A percentile compares a stretch with the other conserved stretches of the same genome.
Conservation (phyloP, 305 asterid genomes). For the Fraxinus sp. region DNA sequence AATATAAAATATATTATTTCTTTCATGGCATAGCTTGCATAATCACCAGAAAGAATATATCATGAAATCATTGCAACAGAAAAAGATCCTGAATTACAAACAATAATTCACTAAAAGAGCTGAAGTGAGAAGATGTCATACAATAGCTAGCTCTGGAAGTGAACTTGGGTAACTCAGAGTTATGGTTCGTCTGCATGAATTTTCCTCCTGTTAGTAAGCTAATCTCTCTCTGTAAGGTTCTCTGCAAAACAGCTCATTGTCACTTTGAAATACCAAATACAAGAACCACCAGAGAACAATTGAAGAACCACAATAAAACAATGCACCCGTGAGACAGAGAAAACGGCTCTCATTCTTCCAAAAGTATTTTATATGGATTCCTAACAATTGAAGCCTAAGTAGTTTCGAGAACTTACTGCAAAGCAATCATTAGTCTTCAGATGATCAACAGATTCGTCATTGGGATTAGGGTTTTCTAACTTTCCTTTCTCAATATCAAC, state of each 20-base stretch:
- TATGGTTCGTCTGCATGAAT: conserved; percentile 67
- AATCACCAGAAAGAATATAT: no score
- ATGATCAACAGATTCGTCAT: conserved; percentile 5
- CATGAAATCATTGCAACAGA: conserved; percentile 13
- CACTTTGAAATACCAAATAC: background rate
- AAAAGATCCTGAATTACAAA: conserved; percentile 11
- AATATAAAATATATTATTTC: background rate
- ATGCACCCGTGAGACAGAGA: background rate
- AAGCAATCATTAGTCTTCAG: conserved; percentile 23
- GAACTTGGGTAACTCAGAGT: conserved; percentile 72
- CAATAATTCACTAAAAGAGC: conserved; percentile 5
- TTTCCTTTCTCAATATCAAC: conserved; percentile 29
- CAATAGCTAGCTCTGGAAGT: conserved; percentile 60
- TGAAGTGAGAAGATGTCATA: background rate
- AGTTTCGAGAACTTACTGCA: conserved; percentile 17
- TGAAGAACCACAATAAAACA: background rate
- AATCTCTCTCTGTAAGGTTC: conserved; percentile 60
- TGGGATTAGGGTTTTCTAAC: conserved; percentile 6
- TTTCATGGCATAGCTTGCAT: background rate
- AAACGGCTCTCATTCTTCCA: background rate
- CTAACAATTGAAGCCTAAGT: background rate
- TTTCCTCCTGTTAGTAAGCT: conserved; percentile 49
- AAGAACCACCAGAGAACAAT: background rate
- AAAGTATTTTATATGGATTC: background rate
- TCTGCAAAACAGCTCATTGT: conserved; percentile 44